Evolutionary conservation across 345 rosid genomes (phyloP), one percentile per base, ranked within the genome.

Genomic region (Dovyalis caffra): DNA sequence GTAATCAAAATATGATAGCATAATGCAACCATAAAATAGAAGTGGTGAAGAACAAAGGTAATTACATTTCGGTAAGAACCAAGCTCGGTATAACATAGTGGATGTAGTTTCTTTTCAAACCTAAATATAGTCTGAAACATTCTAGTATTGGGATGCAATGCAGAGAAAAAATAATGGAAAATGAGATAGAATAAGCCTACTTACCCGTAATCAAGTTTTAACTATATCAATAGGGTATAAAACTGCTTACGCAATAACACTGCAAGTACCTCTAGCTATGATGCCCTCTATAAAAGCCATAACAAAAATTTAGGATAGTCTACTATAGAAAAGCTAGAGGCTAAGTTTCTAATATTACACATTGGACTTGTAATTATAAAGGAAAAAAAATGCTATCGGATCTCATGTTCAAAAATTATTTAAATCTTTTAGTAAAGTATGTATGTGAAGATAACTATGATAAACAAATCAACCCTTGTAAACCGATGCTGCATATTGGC

Each of bases 261-360:
- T 79, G 97, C 97, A n/a, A 33, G 95, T 82, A 72, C 99, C 97
- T 81, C 99, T 97, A 29, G 97, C 98, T 76, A 94, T 79, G 73
- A 86, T 83, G 14, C 98, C 98, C 88, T 94, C 98, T 94, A 90
- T 81, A 85, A 80, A 79, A 69, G 16, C 47, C 47, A 43, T 3
- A 43, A 43, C 18, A 43, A 43, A 43, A 43, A 12, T 43, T 43
- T 43, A 43, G 47, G 47, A 43, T n/a, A 43, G 47, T 16, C 47
- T 43, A 3, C 18, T 43, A 5, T 43, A 43, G 47, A 12, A 43
- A 43, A 43, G 47, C 18, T 43, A 12, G 47, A 43, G 18, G 47
- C 14, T 43, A 16, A 43, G 47, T 43, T 43, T 43, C 47, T n/a
- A 43, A 3, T 43, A 43, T 43, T 43, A 43, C 47, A 43, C 47